These are phyloP conservation scores for Thymus mandschuricus DNA, from an alignment of 257 asterid genomes.

Conservation along the genomic window DNA sequence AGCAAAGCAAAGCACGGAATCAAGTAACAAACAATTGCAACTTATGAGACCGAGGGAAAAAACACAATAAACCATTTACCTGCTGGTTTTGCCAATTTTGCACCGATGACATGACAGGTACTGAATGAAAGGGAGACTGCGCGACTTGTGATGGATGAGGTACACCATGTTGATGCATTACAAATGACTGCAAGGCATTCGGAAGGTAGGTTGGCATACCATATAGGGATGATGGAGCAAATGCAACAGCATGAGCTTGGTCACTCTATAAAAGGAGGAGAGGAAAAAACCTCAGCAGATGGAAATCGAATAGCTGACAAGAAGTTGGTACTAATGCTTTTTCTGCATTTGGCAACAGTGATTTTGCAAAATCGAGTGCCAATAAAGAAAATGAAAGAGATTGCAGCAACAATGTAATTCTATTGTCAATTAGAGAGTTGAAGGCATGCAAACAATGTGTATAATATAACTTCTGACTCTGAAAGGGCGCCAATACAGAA, in stretches of 20 bases:
- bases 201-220: slow-evolving; percentile 73
- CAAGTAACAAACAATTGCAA: slow-evolving; percentile 27
- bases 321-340: not conserved
- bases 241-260: slow-evolving; percentile 67
- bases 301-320: not conserved
- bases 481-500: not conserved
- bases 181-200: slow-evolving; percentile 76
- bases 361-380: not conserved
- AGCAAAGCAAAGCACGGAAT: slow-evolving; percentile 26
- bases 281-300: not conserved
- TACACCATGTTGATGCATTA: slow-evolving; percentile 76
- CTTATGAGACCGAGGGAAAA: slow-evolving; percentile 14
- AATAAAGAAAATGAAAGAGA: not conserved
- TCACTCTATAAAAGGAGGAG: slow-evolving; percentile 44
- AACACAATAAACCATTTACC: slow-evolving; percentile 36
- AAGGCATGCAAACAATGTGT: slow-evolving; percentile 9
- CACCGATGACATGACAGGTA: slow-evolving; percentile 54
- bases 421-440: not conserved
- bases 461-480: slow-evolving; percentile 12
- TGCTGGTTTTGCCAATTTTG: slow-evolving; percentile 71
- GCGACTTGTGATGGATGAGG: slow-evolving; percentile 63
- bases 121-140: slow-evolving; percentile 58
- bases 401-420: not conserved
- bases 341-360: not conserved
- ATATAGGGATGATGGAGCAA: slow-evolving; percentile 66